Evolutionary conservation across 306 rosid genomes (phyloP).

Genomic region (Adenanthera pavonina): DNA sequence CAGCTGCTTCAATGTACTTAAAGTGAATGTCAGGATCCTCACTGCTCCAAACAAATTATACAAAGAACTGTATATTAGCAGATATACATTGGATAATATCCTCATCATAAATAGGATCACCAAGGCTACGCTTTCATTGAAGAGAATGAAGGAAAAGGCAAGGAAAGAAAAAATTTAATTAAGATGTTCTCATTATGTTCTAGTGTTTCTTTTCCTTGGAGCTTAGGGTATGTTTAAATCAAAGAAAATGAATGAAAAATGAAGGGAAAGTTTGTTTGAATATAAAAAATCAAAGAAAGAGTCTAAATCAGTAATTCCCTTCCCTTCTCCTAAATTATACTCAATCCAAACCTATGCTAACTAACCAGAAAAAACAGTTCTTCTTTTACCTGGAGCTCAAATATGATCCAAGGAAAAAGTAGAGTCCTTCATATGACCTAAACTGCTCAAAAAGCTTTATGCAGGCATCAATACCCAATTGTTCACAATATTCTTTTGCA

Average conservation of each 20-base stretch:
- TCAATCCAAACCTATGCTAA: not conserved
- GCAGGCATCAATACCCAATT: slow-evolving; percentile 91
- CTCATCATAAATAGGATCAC: slow-evolving; percentile 18
- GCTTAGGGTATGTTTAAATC: not conserved
- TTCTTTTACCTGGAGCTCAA: slow-evolving; percentile 88
- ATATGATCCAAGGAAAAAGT: slow-evolving; percentile 96
- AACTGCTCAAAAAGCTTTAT: slow-evolving; percentile 97
- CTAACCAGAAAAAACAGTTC: slow-evolving; percentile 15
- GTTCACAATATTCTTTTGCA: slow-evolving; percentile 98
- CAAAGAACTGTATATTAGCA: slow-evolving; percentile 34
- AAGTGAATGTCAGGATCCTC: slow-evolving; percentile 99
- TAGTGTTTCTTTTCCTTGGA: no score
- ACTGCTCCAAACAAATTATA: slow-evolving; percentile 63
- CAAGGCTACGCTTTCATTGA: not conserved
- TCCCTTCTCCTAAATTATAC: not conserved
- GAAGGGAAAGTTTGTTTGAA: not conserved
- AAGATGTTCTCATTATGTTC: not conserved
- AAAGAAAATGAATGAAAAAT: not conserved
- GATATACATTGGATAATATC: slow-evolving; percentile 21
- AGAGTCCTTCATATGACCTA: slow-evolving; percentile 94
- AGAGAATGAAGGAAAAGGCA: not conserved
- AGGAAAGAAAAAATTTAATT: not conserved
- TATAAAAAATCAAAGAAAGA: not conserved
- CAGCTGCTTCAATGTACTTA: slow-evolving; percentile 98
- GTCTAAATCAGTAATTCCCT: not conserved